Percentiles rank a stretch among this genome's conserved stretches.
phyloP scores from a whole-genome alignment of 2,329 filamentous ascomycete species.

The Nakataea oryzae region DNA sequence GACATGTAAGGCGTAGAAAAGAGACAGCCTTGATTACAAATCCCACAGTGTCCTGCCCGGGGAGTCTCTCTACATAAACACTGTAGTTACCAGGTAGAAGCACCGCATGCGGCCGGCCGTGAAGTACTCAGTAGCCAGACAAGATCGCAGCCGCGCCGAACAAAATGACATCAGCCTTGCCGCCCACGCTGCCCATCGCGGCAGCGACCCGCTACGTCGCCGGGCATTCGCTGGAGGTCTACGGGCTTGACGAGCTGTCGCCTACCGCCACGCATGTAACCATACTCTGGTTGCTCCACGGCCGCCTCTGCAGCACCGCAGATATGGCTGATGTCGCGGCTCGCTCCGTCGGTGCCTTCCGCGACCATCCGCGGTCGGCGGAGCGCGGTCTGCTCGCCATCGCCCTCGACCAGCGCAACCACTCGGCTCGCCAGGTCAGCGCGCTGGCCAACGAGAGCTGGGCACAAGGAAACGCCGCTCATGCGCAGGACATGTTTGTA shows the following conservation, averaged over 20 bases:
- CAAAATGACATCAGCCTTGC: constrained; percentile 14
- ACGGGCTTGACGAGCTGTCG: constrained; percentile 68
- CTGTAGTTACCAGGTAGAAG: too few relatives aligned
- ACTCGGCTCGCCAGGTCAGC: constrained; percentile 64
- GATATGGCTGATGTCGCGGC: constrained; percentile 68
- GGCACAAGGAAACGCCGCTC: constrained; percentile 65
- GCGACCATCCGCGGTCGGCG: constrained; percentile 14
- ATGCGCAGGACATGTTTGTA: constrained; percentile 84
- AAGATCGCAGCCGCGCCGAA: constrained; percentile 1
- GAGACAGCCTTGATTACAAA: not conserved
- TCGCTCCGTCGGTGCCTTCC: constrained; percentile 58
- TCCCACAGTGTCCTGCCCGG: not conserved
- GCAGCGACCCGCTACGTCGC: constrained; percentile 59
- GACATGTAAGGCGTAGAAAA: not conserved
- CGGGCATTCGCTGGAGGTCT: constrained; percentile 69
- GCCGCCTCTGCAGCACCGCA: constrained; percentile 58
- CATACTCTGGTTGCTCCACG: constrained; percentile 87
- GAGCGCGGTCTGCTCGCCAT: constrained; percentile 62
- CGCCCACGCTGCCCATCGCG: constrained; percentile 43
- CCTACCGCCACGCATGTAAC: constrained; percentile 44
- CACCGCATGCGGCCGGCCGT: too few relatives aligned
- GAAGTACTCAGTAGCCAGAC: not conserved
- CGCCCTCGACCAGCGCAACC: constrained; percentile 87
- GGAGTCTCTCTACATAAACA: not conserved
- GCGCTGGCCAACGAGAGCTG: constrained; percentile 65